Evolutionary conservation across 805 yeast genomes (phyloP).

Genomic region (Nakazawaea wyomingensis): DNA sequence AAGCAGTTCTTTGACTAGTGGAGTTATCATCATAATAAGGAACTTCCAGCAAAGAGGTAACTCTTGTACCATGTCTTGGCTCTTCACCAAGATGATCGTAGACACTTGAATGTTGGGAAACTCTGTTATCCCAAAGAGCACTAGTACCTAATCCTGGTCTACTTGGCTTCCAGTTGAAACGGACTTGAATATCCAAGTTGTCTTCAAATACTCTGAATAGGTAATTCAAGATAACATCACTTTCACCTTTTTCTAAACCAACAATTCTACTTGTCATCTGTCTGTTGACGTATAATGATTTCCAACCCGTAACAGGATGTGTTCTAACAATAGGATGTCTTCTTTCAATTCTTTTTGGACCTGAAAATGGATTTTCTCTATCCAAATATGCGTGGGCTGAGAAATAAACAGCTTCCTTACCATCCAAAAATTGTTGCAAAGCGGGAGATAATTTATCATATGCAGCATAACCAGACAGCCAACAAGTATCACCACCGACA

Average conservation of each 20-base stretch:
- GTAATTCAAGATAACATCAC: conserved; percentile 40
- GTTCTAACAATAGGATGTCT: conserved; percentile 60
- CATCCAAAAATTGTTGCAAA: conserved; percentile 45
- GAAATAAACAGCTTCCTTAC: conserved; percentile 40
- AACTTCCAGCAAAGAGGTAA: conserved; percentile 47
- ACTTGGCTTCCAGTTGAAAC: conserved; percentile 46
- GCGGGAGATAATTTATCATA: conserved; percentile 51
- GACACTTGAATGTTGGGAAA: conserved; percentile 39
- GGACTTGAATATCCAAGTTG: conserved; percentile 50
- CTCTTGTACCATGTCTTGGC: conserved; percentile 50
- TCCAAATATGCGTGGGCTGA: conserved; percentile 36
- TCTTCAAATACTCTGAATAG: conserved; percentile 42
- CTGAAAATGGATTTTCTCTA: conserved; percentile 38
- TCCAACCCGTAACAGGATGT: conserved; percentile 63
- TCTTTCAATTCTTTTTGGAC: conserved; percentile 45
- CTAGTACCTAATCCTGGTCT: conserved; percentile 36
- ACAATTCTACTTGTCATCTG: conserved; percentile 45
- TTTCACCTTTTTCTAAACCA: conserved; percentile 48
- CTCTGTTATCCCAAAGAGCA: conserved; percentile 47
- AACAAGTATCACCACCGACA: conserved; percentile 53
- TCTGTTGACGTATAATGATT: conserved; percentile 50
- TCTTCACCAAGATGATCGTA: conserved; percentile 31
- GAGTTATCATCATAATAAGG: conserved; percentile 47
- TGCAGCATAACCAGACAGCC: conserved; percentile 55
- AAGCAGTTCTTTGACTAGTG: conserved; percentile 48